Base-by-base conservation (phyloP, 768 basidiomycete species). In the Arthromyces matolae region DNA sequence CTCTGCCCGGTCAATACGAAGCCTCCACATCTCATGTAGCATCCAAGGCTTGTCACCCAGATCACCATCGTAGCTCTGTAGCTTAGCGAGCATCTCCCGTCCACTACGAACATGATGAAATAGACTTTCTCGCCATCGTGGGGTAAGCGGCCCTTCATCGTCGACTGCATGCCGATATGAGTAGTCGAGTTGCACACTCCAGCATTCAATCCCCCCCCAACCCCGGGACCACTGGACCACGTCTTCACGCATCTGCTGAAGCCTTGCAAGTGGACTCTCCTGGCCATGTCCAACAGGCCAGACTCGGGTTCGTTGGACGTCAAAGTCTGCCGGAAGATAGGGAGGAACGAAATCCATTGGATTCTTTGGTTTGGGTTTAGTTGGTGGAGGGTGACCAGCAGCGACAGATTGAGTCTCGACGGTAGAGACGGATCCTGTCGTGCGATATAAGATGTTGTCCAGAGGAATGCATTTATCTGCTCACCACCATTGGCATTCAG, bases 1-100 rank as follows among this genome's bases (percentile, higher is more conserved):
- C n/a, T 50, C 42, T 5, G 28, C 19, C 2, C 23, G 14, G 7
- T 40, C 42, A n/a, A 44, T 12, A 3, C 29, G 4, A 18, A 29
- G 9, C n/a, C 42, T 38, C 49, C 49, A 45, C 12, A 50, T 25
- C 36, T 44, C 36, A 18, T 27, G 19, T 8, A 24, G 3, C 36
- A 37, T 42, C 20, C 14, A 50, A 13, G 14, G 9, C 42, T 50
- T 14, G 13, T 5, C 5, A 3, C 29, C 42, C 4, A 50, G 37
- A 4, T n/a, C 14, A 0, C 23, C 18, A 7, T 50, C 49, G 2
- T 33, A 23, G 0, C 3, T 28, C 2, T 34, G 27, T 0, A 50
- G 22, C 13, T 35, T 18, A 1, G 13, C 3, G 6, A 50, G 36
- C 19, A 50, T 14, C 10, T 44, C 31, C 20, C 22, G 35, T 9